Percentiles rank a stretch among this genome's conserved stretches.
phyloP scores from a whole-genome alignment of 1,284 basidiomycete genomes.

The Phellopilus nigrolimitatus region DNA sequence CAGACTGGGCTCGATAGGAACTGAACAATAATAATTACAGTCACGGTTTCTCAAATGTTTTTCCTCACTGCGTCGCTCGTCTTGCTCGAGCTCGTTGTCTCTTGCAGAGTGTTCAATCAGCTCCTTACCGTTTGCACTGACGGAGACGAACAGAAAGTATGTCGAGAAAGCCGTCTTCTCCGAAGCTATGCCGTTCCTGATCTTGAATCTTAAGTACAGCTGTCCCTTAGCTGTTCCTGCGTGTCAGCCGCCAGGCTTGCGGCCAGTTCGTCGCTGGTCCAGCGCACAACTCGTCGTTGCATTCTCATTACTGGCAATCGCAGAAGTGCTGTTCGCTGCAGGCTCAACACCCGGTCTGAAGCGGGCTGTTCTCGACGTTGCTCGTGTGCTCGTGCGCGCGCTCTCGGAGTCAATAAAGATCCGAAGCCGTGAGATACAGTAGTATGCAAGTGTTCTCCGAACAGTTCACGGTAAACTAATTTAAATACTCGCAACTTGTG shows the following conservation, averaged over 20 bases:
- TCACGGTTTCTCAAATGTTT: background rate
- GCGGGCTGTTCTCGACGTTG: background rate
- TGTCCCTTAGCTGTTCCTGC: background rate
- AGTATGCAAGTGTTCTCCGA: constrained; percentile 2
- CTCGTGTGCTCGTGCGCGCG: background rate
- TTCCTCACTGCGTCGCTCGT: background rate
- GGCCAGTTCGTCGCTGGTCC: too few relatives aligned
- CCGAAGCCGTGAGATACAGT: background rate
- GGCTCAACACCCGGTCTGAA: background rate
- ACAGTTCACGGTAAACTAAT: background rate
- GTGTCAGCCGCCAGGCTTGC: constrained; percentile 3
- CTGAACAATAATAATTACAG: background rate
- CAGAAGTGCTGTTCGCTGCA: background rate
- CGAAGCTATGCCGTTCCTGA: background rate
- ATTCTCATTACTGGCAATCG: too few relatives aligned
- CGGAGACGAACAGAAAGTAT: background rate
- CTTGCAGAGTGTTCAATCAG: background rate
- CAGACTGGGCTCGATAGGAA: background rate
- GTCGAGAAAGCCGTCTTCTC: background rate
- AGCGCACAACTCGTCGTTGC: background rate
- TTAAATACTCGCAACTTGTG: background rate
- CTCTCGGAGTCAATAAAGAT: background rate
- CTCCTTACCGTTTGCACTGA: background rate
- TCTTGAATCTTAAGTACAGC: background rate
- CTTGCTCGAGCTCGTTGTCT: constrained; percentile 3